Evolutionary conservation across 163 green algal species (phyloP).

Genomic region (Coccomyxa subellipsoidea): DNA sequence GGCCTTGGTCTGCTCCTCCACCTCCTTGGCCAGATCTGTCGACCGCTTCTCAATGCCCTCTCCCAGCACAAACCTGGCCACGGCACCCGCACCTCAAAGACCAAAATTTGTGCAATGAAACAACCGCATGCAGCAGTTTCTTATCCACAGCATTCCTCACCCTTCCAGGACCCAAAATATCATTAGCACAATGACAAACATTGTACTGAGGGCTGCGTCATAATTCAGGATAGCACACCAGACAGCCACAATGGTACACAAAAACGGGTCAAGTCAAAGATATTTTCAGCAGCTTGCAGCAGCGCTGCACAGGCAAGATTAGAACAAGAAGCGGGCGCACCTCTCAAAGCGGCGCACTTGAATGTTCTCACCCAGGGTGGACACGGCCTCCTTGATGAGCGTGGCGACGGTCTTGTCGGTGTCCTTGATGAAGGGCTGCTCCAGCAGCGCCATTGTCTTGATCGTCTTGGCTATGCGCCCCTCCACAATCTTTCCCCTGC

Average conservation of each 20-base stretch:
- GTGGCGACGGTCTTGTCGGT: slow-evolving; percentile 60
- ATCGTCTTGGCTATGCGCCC: slow-evolving; percentile 87
- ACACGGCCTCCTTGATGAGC: slow-evolving; percentile 63
- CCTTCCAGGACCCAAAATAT: too few species aligned
- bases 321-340: slow-evolving; percentile 1
- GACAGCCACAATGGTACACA: not conserved
- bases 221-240: too few species aligned
- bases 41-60: slow-evolving; percentile 60
- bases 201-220: too few species aligned
- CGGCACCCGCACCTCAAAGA: too few species aligned
- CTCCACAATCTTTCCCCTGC: slow-evolving; percentile 84
- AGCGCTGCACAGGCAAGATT: not conserved
- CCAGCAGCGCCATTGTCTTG: slow-evolving; percentile 69
- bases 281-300: not conserved
- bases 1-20: slow-evolving; percentile 73
- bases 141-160: too few species aligned
- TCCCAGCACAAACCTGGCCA: slow-evolving; percentile 49
- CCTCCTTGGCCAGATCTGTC: slow-evolving; percentile 63
- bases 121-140: too few species aligned
- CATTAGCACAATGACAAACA: too few species aligned
- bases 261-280: not conserved
- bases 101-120: too few species aligned
- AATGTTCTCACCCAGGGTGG: slow-evolving; percentile 69
- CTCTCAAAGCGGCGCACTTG: slow-evolving; percentile 57
- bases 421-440: slow-evolving; percentile 79